Evolutionary conservation across 2,329 filamentous ascomycete genomes (phyloP), one percentile per base, ranked within the genome.

Genomic region (Fusarium sp.): DNA sequence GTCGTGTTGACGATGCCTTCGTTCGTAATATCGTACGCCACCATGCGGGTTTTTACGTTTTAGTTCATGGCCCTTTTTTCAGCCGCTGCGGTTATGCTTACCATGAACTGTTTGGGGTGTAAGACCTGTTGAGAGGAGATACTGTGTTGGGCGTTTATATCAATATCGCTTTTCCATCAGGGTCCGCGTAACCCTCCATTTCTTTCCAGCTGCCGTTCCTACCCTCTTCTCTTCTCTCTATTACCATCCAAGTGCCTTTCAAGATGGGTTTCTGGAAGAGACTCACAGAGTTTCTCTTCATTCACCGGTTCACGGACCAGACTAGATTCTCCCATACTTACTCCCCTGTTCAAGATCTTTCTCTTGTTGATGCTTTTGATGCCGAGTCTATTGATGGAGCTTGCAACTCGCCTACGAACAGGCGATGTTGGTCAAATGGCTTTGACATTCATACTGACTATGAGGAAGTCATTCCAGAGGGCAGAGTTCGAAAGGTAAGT

Each of bases 231-330:
- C 35, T 27, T 29, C 25, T 15, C 23, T n/a, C 12, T 19, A 9
- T 21, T 35, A 51, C 48, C 21, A 3, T 35, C 18, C 4, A 2
- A 54, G 35, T 12, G 3, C 4, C 6, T 23, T n/a, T 14, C 35
- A 29, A n/a, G 5, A 61, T 56, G 58, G 58, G 58, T 23, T 60
- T 60, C 23, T 60, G 48, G 58, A 60, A 60, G 19, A 60, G 48
- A 35, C 48, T 60, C 10, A 56, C 58, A 3, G 48, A 60, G 48
- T 60, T 60, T 41, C 58, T 60, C n/a, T 55, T 60, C 5, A 29
- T 55, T 4, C 23, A 55, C 1, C 35, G 46, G 0, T 56, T 29
- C 4, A 56, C 38, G 3, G 48, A 56, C 37, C 48, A 60, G 10
- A 31, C 35, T 5, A 55, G 11, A 14, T 41, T 29, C 25, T 55